Evolutionary conservation across 2,329 filamentous ascomycete genomes (phyloP).

Genomic region (Aureobasidium musti): DNA sequence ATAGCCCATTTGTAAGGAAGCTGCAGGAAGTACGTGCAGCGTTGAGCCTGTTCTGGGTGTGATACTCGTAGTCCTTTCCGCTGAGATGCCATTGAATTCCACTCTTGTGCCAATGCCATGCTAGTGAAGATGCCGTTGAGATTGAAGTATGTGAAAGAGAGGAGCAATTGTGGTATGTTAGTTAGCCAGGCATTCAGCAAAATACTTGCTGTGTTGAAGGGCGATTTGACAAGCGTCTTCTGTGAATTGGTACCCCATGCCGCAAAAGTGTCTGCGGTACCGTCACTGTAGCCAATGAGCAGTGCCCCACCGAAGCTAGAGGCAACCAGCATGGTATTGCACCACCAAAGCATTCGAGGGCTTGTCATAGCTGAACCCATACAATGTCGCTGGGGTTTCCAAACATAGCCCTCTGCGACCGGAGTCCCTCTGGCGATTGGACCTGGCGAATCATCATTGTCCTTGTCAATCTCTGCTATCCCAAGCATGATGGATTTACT

Average conservation of each 20-base stretch:
- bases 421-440: neutral
- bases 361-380: neutral
- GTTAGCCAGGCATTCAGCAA: neutral
- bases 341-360: neutral
- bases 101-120: neutral
- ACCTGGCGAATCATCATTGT: neutral
- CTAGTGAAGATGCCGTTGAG: neutral
- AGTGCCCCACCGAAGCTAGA: neutral
- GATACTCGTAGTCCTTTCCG: neutral
- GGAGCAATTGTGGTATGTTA: neutral
- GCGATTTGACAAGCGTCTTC: neutral
- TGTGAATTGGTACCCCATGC: neutral
- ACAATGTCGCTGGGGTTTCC: neutral
- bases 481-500: neutral
- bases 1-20: neutral
- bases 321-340: neutral
- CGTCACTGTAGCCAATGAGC: neutral
- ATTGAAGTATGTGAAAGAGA: neutral
- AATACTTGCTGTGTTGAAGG: neutral
- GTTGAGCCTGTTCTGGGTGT: neutral
- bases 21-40: neutral
- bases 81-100: neutral
- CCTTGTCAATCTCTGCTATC: neutral
- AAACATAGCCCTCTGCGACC: neutral
- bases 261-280: neutral